Base-by-base conservation (phyloP, 2,329 filamentous ascomycete species). In the Trichoderma cornu-damae region DNA sequence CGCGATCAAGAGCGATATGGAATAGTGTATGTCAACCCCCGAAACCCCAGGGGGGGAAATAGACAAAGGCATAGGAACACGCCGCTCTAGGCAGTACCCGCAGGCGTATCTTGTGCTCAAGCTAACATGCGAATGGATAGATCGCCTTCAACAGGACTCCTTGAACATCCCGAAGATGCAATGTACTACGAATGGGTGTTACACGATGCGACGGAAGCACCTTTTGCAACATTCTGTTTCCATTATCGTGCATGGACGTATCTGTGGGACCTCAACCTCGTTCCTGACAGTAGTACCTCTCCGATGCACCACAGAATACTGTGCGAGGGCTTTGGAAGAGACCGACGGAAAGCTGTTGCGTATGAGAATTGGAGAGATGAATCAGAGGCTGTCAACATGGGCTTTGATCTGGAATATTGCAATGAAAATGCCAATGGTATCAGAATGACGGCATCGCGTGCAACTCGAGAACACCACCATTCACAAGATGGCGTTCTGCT, bases 171-270 rank as follows among this genome's bases (percentile, higher is more conserved):
- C 3, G 72, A 81, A 62, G 73, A 79, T 43, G 72, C 75, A 9
- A 73, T 67, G 9, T 83, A 75, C 65, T 83, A 79, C 62, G 73
- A 81, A 61, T 85, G 77, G 69, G 67, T 73, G 42, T 69, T 84
- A 3, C 64, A 75, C 20, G 82, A 84, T 57, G 67, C 78, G 0
- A 78, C 73, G 54, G 76, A 82, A 42, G 70, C 66, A 2, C 82
- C 82, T 0, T 83, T 76, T 60, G 76, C 75, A 4, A 75, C 74
- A 0, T 84, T 84, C 59, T 73, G 73, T 24, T 81, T 84, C 60
- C 78, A 84, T 59, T 84, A 84, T 61, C 75, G 81, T 28, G 80
- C 77, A 6, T 78, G 74, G 75, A 70, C 73, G 8, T 76, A 74
- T 54, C 73, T 85, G 9, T 64, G 70, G 6, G 67, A 73, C 30